Percentiles rank a stretch among this genome's conserved stretches.
Conservation (phyloP, 768 basidiomycete genomes). For the Chlorophyllum brunneum region DNA sequence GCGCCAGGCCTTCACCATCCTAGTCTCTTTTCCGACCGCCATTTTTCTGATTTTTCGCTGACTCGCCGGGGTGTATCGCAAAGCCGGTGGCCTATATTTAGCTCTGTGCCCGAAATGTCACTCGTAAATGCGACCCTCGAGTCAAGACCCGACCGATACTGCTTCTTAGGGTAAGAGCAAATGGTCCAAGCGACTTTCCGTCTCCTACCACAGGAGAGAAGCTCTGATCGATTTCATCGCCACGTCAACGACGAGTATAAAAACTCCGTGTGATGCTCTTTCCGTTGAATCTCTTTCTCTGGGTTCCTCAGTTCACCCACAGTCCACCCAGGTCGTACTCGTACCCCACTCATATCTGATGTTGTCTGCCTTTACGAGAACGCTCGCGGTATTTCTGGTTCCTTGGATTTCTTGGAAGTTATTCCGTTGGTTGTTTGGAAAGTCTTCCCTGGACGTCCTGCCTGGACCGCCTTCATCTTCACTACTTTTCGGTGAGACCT, state of each 20-base stretch:
- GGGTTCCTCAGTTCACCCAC: neutral
- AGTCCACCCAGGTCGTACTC: too few relatives aligned
- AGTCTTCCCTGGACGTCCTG: conserved; percentile 28
- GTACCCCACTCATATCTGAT: neutral
- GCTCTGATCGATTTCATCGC: neutral
- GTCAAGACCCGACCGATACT: conserved; percentile 12
- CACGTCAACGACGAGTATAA: conserved; percentile 1
- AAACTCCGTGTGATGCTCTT: neutral
- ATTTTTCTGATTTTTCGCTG: too few relatives aligned
- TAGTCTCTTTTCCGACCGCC: too few relatives aligned
- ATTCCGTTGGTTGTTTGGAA: conserved; percentile 9
- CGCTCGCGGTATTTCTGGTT: neutral
- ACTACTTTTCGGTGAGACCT: conserved; percentile 27
- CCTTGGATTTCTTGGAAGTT: conserved; percentile 14
- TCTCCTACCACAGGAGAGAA: neutral
- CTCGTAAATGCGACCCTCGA: neutral
- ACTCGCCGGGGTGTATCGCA: too few relatives aligned
- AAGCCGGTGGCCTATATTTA: too few relatives aligned
- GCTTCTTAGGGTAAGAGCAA: neutral
- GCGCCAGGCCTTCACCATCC: too few relatives aligned
- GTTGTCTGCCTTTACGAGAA: neutral
- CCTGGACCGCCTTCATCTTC: conserved; percentile 34
- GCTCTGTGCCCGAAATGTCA: neutral
- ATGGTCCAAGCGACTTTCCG: neutral
- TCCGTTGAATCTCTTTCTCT: neutral